phyloP scores from a whole-genome alignment of 805 yeast genomes.

The Zygoascus flipseniorum region DNA sequence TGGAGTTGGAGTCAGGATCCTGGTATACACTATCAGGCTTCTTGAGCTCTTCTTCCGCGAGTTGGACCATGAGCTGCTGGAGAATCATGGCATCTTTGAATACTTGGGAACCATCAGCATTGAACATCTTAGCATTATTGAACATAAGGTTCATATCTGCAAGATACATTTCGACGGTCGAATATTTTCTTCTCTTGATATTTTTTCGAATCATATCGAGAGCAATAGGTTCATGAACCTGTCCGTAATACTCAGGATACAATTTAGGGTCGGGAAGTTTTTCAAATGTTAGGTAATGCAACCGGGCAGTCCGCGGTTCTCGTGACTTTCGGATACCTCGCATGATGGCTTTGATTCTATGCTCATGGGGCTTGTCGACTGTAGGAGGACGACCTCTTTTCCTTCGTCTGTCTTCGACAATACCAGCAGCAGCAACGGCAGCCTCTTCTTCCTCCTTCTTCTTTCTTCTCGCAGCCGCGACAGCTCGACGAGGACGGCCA shows the following conservation, averaged over 20 bases:
- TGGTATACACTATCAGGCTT: constrained; percentile 74
- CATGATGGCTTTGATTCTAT: constrained; percentile 79
- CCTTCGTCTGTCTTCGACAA: constrained; percentile 38
- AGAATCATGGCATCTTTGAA: constrained; percentile 54
- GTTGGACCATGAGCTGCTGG: constrained; percentile 49
- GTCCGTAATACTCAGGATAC: constrained; percentile 42
- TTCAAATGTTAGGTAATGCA: constrained; percentile 59
- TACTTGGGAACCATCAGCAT: constrained; percentile 48
- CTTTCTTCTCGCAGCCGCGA: constrained; percentile 14
- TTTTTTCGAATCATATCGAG: constrained; percentile 54
- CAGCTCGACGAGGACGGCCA: constrained; percentile 21
- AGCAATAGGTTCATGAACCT: constrained; percentile 34
- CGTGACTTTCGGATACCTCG: constrained; percentile 70
- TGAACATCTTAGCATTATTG: constrained; percentile 60
- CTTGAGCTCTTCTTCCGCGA: constrained; percentile 58
- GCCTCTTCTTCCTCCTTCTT: constrained; percentile 24
- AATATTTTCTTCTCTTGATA: constrained; percentile 78
- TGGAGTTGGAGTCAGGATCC: constrained; percentile 44
- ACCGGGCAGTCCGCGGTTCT: constrained; percentile 40
- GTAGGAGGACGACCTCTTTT: constrained; percentile 89
- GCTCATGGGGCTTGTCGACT: constrained; percentile 85
- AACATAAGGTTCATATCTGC: constrained; percentile 70
- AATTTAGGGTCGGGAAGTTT: constrained; percentile 63
- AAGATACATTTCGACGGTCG: constrained; percentile 65
- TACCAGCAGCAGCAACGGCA: constrained; percentile 22